These are phyloP conservation scores for Kondoa subrosea DNA, from an alignment of 768 basidiomycete species.

Conservation along the genomic window DNA sequence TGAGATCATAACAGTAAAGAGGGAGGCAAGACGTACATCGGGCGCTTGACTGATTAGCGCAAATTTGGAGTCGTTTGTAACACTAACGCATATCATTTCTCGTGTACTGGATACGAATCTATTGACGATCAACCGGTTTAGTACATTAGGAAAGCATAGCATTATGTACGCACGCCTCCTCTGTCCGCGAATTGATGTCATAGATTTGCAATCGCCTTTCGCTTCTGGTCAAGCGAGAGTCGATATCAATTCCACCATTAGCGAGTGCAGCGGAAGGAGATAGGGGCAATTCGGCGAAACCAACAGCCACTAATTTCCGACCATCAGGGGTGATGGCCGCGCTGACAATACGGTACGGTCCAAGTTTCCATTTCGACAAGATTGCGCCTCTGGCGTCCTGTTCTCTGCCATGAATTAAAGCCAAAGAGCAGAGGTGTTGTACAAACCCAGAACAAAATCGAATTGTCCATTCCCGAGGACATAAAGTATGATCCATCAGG, in stretches of 20 bases:
- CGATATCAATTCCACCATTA: background rate
- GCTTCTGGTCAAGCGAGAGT: slow-evolving; percentile 19
- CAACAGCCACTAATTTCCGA: slow-evolving; percentile 65
- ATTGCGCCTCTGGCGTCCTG: slow-evolving; percentile 62
- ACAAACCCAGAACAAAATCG: slow-evolving; percentile 62
- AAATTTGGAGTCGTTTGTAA: slow-evolving; percentile 72
- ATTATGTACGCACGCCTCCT: slow-evolving; percentile 44
- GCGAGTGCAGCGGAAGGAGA: slow-evolving; percentile 18
- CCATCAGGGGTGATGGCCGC: slow-evolving; percentile 74
- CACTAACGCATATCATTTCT: slow-evolving; percentile 71
- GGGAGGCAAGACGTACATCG: slow-evolving; percentile 53
- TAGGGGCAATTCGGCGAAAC: slow-evolving; percentile 32
- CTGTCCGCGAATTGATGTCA: slow-evolving; percentile 50
- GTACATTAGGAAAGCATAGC: slow-evolving; percentile 35
- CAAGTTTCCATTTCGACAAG: slow-evolving; percentile 50
- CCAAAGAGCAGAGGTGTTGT: background rate
- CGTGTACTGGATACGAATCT: slow-evolving; percentile 33
- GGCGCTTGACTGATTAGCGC: slow-evolving; percentile 75
- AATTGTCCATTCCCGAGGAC: slow-evolving; percentile 70
- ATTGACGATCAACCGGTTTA: slow-evolving; percentile 41
- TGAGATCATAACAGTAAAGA: slow-evolving; percentile 8
- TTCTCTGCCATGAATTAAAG: slow-evolving; percentile 1
- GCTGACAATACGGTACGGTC: slow-evolving; percentile 66
- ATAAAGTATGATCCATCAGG: slow-evolving; percentile 79
- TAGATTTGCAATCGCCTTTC: slow-evolving; percentile 54